A percentile compares a stretch with the other conserved stretches of the same genome.
Conservation (phyloP, 2,329 filamentous ascomycete genomes). For the Talaromyces sp. region DNA sequence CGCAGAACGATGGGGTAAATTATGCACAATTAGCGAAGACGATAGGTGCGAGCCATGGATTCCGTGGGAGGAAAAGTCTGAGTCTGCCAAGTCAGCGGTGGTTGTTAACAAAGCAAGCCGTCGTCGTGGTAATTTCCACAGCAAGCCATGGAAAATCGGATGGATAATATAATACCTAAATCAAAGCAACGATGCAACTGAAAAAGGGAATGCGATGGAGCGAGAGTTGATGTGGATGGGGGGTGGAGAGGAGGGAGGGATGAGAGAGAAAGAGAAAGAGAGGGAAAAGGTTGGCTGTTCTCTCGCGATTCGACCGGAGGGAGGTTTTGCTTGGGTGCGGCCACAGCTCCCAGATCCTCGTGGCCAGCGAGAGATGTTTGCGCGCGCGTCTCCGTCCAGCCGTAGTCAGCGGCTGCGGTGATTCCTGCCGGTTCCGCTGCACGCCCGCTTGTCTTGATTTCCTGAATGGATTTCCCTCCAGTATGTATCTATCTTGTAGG, state of each 20-base stretch:
- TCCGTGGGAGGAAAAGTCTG: not conserved
- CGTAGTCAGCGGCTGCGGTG: not conserved
- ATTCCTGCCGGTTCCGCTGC: not conserved
- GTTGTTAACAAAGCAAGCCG: not conserved
- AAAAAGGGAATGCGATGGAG: not conserved
- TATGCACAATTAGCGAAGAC: slow-evolving; percentile 6
- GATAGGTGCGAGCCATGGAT: slow-evolving; percentile 10
- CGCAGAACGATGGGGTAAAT: not conserved
- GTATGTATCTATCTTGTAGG: not conserved
- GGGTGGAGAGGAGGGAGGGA: not conserved
- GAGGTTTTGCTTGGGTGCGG: not conserved
- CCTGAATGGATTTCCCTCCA: not conserved
- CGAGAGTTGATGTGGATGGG: not conserved
- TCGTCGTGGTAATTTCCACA: not conserved
- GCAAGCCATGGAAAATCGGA: no score
- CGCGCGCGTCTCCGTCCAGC: not conserved
- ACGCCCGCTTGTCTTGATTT: not conserved
- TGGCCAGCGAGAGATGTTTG: slow-evolving; percentile 3
- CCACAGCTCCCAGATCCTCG: not conserved
- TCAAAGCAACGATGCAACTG: not conserved
- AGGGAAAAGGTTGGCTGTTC: not conserved
- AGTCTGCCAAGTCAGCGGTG: not conserved
- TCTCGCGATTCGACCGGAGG: not conserved
- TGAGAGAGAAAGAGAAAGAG: not conserved
- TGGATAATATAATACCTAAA: not conserved